Base-by-base conservation (phyloP, 495 filamentous ascomycete species). In the Xylaria acuta region DNA sequence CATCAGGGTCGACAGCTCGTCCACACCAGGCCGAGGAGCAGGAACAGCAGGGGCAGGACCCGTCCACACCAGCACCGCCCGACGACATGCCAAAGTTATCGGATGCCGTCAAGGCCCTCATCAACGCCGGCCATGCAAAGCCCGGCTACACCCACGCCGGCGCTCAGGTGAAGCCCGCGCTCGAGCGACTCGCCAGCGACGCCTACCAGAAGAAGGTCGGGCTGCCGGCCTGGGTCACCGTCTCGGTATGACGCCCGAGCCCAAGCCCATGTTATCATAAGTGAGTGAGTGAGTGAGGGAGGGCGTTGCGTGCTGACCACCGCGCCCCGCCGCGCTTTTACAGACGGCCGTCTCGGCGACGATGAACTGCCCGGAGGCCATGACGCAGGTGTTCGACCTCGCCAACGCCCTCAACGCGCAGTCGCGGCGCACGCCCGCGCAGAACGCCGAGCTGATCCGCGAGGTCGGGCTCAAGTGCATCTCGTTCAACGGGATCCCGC, bases 381-480 rank as follows among this genome's bases (percentile, higher is more conserved):
- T 92, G 67, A 78, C 86, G 1, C 73, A 75, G 2, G 72, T 78
- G 71, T 78, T 74, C 74, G 51, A 76, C 67, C 73, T 79, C 0
- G 77, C 77, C 4, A 79, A 78, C 73, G 45, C 72, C 2, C 64
- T 47, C n/a, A 49, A 27, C 30, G 30, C 38, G 1, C 25, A n/a
- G 14, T 20, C 51, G 7, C 76, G 77, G 38, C 84, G 91, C 54
- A 80, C 83, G 27, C 77, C 83, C 30, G 82, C 90, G n/a, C 81
- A 84, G 49, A 86, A 87, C 8, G 92, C 91, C 58, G 92, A 94
- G 78, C 80, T 93, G 25, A 93, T 95, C 86, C 89, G 92, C 74
- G 92, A 94, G 75, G 86, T 93, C 75, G 92, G 91, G 3, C 85
- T 95, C 53, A 95, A 95, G 79, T 94, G 92, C 80, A 94, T 95